phyloP scores from a whole-genome alignment of 2,329 filamentous ascomycete species.

The Volutella citrinella region DNA sequence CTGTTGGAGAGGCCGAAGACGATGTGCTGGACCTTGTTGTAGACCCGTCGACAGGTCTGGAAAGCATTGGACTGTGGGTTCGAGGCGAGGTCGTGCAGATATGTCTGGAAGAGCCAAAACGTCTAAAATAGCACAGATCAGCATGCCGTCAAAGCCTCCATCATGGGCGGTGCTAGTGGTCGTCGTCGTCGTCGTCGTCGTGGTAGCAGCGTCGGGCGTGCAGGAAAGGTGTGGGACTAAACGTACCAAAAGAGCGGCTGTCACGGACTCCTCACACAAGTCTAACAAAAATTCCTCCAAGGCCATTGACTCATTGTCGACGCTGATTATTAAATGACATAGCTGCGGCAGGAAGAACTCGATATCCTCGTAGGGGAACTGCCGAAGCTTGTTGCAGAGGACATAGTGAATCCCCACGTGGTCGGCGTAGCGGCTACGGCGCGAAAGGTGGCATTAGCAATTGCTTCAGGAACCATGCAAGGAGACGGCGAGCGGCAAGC shows the following conservation, averaged over 20 bases:
- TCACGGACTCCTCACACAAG: slow-evolving; percentile 83
- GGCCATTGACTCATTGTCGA: slow-evolving; percentile 90
- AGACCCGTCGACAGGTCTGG: slow-evolving; percentile 77
- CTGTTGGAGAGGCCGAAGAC: slow-evolving; percentile 76
- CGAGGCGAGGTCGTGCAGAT: slow-evolving; percentile 74
- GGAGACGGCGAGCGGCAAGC: slow-evolving; percentile 13
- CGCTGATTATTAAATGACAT: slow-evolving; percentile 83
- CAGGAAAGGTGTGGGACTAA: slow-evolving; percentile 5
- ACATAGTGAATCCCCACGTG: slow-evolving; percentile 90
- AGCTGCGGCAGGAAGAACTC: slow-evolving; percentile 89
- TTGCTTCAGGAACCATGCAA: slow-evolving; percentile 12
- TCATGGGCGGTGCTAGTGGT: too few species aligned
- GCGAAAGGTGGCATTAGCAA: slow-evolving; percentile 26
- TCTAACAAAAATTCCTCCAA: slow-evolving; percentile 85
- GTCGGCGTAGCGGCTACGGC: slow-evolving; percentile 74
- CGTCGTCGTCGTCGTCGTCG: too few species aligned
- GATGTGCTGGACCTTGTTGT: slow-evolving; percentile 86
- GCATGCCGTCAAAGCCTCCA: too few species aligned
- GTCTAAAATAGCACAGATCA: slow-evolving; percentile 51
- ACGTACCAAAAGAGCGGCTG: slow-evolving; percentile 75
- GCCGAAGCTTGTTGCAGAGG: slow-evolving; percentile 82
- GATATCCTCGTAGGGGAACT: slow-evolving; percentile 87
- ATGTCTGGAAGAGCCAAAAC: slow-evolving; percentile 88
- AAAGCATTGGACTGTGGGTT: slow-evolving; percentile 76
- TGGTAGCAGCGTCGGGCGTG: too few species aligned